Conservation (phyloP, 1,284 basidiomycete species). For the Leccinum fallax region DNA sequence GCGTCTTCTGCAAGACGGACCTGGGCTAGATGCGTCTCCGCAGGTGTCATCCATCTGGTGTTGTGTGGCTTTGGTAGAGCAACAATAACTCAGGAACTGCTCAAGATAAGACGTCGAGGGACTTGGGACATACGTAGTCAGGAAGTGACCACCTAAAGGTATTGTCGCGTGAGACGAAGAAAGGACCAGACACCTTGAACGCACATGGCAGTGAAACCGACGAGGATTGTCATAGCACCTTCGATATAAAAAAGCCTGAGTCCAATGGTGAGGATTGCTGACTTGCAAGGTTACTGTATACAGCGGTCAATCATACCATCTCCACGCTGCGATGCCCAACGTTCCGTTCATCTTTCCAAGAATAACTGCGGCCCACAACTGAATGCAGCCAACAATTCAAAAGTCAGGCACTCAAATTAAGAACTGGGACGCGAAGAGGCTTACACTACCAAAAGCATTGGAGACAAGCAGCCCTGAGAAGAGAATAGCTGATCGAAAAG, state of each 20-base stretch:
- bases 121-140: constrained; percentile 47
- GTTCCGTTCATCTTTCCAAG: constrained; percentile 68
- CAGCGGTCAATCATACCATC: constrained; percentile 48
- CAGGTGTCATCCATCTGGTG: constrained; percentile 61
- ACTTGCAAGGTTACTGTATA: not conserved
- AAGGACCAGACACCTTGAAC: constrained; percentile 19
- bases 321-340: constrained; percentile 70
- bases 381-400: not conserved
- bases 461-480: constrained; percentile 70
- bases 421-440: constrained; percentile 43
- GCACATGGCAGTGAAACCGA: constrained; percentile 60
- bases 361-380: constrained; percentile 58
- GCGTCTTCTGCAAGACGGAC: constrained; percentile 2
- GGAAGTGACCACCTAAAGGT: constrained; percentile 50
- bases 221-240: constrained; percentile 57
- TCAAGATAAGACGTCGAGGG: not conserved
- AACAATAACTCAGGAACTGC: not conserved
- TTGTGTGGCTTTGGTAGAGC: constrained; percentile 54
- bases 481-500: constrained; percentile 69
- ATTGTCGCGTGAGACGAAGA: not conserved
- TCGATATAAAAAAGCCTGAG: constrained; percentile 63
- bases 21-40: constrained; percentile 60
- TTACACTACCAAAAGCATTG: constrained; percentile 74
- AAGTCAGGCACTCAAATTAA: constrained; percentile 22
- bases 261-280: not conserved